Base-by-base conservation (phyloP, 1,284 basidiomycete genomes). In the Limonomyces culmigenus region DNA sequence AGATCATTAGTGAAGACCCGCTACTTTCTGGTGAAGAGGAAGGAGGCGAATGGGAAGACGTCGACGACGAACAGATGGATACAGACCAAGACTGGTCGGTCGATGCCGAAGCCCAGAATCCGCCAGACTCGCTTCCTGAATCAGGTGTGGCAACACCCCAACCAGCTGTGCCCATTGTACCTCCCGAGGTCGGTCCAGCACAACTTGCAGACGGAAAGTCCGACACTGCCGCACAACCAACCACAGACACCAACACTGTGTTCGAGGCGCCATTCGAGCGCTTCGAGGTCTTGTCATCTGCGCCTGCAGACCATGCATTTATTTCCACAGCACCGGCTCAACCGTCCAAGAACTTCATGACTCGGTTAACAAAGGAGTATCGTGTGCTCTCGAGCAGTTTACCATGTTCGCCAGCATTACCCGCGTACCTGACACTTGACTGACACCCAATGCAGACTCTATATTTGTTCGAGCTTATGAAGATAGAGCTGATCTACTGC, bases 401-500 rank as follows among this genome's bases (percentile, higher is more conserved):
- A 34, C 88, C 88, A 48, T 83, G 85, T 86, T 42, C 42, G 62
- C 53, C 23, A 18, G 20, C 18, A 19, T 35, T 39, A 11, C n/a
- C 20, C 31, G 32, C 37, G 15, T 32, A 20, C 3, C 43, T 36
- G 36, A 41, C 21, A 32, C 16, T 39, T 14, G 35, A 41, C 23
- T 44, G 33, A 35, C 38, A 31, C 5, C 21, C 27, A 35, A 42
- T 29, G 19, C 40, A 74, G 80, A 80, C 42, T 72, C 74, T 13
- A 79, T 83, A 40, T 46, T 81, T 40, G 73, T 83, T 37, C 67
- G 76, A 41, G 72, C 72, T 27, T 84, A 70, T 43, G 80, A 84
- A 53, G 83, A 93, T 50, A 72, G 91, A 16, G 65, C 73, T 27
- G 91, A 96, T 58, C 66, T 96, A 18, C 55, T 95, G 40, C 71